These are phyloP conservation scores for Ogataea henricii DNA, from an alignment of 805 yeast species.

Conservation along the genomic window DNA sequence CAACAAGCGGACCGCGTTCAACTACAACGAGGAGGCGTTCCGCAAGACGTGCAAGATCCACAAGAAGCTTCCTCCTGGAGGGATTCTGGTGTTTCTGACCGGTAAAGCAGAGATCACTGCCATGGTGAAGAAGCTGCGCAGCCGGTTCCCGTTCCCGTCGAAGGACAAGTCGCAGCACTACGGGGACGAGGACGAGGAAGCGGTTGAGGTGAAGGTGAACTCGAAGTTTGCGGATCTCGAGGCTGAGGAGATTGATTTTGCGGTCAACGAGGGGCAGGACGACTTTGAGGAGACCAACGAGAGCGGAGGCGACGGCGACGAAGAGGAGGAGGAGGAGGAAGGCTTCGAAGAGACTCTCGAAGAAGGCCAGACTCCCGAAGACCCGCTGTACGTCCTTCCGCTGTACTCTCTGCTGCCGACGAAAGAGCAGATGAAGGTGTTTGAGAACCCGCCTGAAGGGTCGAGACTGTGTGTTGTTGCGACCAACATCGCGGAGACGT, in stretches of 20 bases:
- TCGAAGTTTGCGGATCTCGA: constrained; percentile 71
- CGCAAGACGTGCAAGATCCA: constrained; percentile 87
- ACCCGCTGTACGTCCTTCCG: constrained; percentile 89
- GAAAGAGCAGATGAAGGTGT: constrained; percentile 90
- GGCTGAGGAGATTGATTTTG: constrained; percentile 83
- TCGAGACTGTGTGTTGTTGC: constrained; percentile 90
- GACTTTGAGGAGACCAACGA: constrained; percentile 40
- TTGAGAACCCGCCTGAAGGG: constrained; percentile 81
- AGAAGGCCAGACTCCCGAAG: constrained; percentile 67
- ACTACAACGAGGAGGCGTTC: constrained; percentile 86
- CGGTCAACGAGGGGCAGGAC: constrained; percentile 40
- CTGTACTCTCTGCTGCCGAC: constrained; percentile 93
- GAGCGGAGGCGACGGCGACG: constrained; percentile 47
- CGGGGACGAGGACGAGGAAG: constrained; percentile 34
- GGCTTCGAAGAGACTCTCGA: constrained; percentile 74
- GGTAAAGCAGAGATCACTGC: constrained; percentile 90
- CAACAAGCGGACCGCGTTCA: constrained; percentile 71
- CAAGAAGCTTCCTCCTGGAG: constrained; percentile 85
- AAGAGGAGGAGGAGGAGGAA: constrained; percentile 53
- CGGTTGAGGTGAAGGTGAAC: constrained; percentile 49
- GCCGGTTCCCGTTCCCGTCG: constrained; percentile 62
- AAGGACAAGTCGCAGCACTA: constrained; percentile 18
- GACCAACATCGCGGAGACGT: constrained; percentile 97
- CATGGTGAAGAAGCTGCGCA: constrained; percentile 67
- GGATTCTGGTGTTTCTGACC: constrained; percentile 86